Evolutionary conservation across 2,329 filamentous ascomycete genomes (phyloP), one percentile per base, ranked within the genome.

Genomic region (Eutypella sp.): DNA sequence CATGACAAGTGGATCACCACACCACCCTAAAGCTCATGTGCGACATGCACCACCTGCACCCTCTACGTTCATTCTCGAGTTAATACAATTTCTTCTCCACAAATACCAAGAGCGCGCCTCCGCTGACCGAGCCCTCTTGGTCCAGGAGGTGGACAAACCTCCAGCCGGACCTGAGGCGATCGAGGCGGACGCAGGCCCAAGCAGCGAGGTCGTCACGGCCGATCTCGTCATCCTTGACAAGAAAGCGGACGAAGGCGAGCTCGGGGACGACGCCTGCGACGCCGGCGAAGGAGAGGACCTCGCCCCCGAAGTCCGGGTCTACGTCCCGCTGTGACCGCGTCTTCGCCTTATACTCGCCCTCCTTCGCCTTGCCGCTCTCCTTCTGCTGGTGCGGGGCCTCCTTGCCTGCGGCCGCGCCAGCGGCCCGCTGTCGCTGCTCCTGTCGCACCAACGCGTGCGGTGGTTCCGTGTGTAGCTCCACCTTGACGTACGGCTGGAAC

Each of bases 181-280:
- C 90, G 19, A 97, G 78, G 33, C 90, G 78, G 56, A 95, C 84
- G 60, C 90, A 96, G 2, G 87, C 83, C 93, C 93, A 97, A 3
- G 86, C 89, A 10, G 89, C 85, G 46, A 96, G 67, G 48, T 85
- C 79, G 59, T 97, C 90, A 51, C 78, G 77, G 4, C 84, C 82
- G 54, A 91, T 79, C 65, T 92, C 86, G 55, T 95, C 86, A 63
- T 97, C 89, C 65, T 90, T 86, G 54, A 97, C 75, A 57, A 95
- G 89, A 72, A 97, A 88, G 58, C 86, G 76, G 44, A 89, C 73
- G 69, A 90, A 91, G 24, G 82, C 81, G 50, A 91, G 70, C 58
- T 85, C 79, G 43, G 86, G 80, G 8, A 87, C 74, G 1, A 89
- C 72, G 8, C 79, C 74, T 1, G 68, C 63, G 24, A 81, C 67